Conservation (phyloP, 192 early-diverging fungal species). For the Oehlia diaphana region DNA sequence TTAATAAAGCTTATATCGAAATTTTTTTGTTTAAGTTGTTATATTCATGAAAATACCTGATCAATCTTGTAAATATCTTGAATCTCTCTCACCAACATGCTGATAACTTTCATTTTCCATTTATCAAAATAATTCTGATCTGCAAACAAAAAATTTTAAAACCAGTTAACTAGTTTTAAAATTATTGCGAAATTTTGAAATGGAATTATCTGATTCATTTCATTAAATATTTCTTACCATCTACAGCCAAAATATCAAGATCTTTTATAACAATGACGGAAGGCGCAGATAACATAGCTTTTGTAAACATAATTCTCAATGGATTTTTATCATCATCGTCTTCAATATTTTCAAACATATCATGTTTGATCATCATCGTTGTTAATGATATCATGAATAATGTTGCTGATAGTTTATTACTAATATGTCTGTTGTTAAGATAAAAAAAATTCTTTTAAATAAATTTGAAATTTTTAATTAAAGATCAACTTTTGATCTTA, state of each 20-base stretch:
- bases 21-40: not conserved
- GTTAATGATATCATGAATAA: slow-evolving; percentile 35
- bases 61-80: not conserved
- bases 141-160: not conserved
- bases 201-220: too few relatives aligned
- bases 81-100: not conserved
- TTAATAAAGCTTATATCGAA: not conserved
- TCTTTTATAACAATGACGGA: slow-evolving; percentile 53
- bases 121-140: slow-evolving; percentile 28
- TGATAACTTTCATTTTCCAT: slow-evolving; percentile 18
- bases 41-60: not conserved
- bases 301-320: slow-evolving; percentile 33
- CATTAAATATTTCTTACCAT: not conserved
- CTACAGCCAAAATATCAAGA: slow-evolving; percentile 52
- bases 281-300: slow-evolving; percentile 46
- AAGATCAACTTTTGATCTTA: slow-evolving; percentile 30
- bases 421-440: slow-evolving; percentile 14
- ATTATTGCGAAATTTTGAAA: too few relatives aligned
- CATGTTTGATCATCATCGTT: slow-evolving; percentile 28
- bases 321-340: slow-evolving; percentile 23
- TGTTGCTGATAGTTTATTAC: slow-evolving; percentile 15
- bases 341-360: slow-evolving; percentile 32
- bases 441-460: not conserved
- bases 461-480: not conserved
- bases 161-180: too few relatives aligned